Evolutionary conservation across 306 rosid species (phyloP).

Genomic region (Quercus engelmannii): DNA sequence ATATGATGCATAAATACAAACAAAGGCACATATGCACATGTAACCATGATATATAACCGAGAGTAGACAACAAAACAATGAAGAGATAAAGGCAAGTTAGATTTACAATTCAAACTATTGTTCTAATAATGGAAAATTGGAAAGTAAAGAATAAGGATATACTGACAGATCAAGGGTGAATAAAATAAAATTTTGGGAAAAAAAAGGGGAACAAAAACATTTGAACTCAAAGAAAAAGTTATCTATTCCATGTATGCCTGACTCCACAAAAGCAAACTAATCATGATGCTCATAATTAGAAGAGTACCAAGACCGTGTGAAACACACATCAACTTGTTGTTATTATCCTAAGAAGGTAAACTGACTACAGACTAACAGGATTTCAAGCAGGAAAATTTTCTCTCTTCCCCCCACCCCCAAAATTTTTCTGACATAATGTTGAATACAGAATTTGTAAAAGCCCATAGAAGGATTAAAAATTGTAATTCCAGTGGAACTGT

Average conservation of each 20-base stretch:
- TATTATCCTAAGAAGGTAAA: background rate
- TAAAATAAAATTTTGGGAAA: too few species aligned
- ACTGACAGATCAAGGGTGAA: background rate
- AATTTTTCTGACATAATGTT: background rate
- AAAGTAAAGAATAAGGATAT: background rate
- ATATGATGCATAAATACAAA: background rate
- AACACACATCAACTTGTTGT: background rate
- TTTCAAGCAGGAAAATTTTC: background rate
- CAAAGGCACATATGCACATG: background rate
- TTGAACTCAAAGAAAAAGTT: background rate
- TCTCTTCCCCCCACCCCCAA: background rate
- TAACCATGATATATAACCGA: background rate
- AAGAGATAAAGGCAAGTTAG: background rate
- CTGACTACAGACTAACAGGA: background rate
- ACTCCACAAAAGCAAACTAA: background rate
- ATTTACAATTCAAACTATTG: constrained; percentile 6
- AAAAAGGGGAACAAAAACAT: background rate
- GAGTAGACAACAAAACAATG: constrained; percentile 9
- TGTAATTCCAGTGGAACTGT: background rate
- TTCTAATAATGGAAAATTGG: background rate
- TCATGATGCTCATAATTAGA: background rate
- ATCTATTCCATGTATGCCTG: background rate
- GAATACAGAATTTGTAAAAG: background rate
- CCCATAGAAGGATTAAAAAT: background rate
- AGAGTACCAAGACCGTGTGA: background rate